A percentile compares a stretch with the other conserved stretches of the same genome.
phyloP scores from a whole-genome alignment of 2,329 filamentous ascomycete species.

The Ascomycota sp. region DNA sequence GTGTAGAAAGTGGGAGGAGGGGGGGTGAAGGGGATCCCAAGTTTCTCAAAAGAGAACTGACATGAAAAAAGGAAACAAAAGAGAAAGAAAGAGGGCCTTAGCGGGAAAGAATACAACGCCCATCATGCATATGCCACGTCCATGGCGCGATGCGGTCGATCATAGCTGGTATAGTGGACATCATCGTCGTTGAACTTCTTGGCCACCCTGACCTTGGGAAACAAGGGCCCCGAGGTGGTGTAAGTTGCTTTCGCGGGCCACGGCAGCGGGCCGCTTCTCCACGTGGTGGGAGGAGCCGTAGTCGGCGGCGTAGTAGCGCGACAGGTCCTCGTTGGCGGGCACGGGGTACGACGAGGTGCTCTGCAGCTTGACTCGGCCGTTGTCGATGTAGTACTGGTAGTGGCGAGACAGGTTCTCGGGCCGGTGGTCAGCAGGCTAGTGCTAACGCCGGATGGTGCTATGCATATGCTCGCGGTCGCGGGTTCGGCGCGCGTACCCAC shows the following conservation, averaged over 20 bases:
- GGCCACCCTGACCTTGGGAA: slow-evolving; percentile 14
- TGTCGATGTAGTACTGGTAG: slow-evolving; percentile 13
- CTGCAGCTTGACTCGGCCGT: slow-evolving; percentile 8
- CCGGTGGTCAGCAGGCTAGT: slow-evolving; percentile 11
- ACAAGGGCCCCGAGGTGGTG: slow-evolving; percentile 7
- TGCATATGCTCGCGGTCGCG: slow-evolving; percentile 11
- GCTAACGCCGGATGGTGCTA: slow-evolving; percentile 14
- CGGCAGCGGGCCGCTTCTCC: slow-evolving; percentile 11
- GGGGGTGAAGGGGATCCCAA: too few relatives aligned
- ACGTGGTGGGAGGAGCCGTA: slow-evolving; percentile 6
- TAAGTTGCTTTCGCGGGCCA: slow-evolving; percentile 12
- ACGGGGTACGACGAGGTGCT: slow-evolving; percentile 9
- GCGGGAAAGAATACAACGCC: slow-evolving; percentile 3
- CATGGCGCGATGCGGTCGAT: slow-evolving; percentile 9
- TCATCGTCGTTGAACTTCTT: slow-evolving; percentile 11
- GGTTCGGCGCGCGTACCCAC: slow-evolving; percentile 10
- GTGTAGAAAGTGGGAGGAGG: too few relatives aligned
- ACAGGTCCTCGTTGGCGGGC: slow-evolving; percentile 6
- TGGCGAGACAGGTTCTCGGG: slow-evolving; percentile 7
- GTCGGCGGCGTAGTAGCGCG: slow-evolving; percentile 7
- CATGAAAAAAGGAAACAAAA: neutral
- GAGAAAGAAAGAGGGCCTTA: neutral
- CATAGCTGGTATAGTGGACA: slow-evolving; percentile 11
- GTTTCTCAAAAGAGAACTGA: neutral
- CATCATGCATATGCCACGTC: slow-evolving; percentile 6